phyloP scores from a whole-genome alignment of 1,139 yeast genomes.

The Nakaseomyces delphensis region DNA sequence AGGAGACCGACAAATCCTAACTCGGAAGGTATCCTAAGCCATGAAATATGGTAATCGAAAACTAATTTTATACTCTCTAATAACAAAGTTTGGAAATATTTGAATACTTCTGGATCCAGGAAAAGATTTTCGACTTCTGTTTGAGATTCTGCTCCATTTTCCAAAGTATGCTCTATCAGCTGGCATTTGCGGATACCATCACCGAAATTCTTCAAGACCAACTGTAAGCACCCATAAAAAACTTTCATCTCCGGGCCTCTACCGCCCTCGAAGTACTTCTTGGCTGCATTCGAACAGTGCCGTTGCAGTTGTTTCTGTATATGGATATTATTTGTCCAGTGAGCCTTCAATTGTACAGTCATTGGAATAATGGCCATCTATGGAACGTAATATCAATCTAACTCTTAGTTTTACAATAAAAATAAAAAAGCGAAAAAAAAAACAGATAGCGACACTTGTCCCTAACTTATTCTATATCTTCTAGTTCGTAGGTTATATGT shows the following conservation, averaged over 20 bases:
- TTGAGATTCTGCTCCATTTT: neutral
- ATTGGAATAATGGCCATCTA: no score
- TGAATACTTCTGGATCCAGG: neutral
- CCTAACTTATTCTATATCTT: no score
- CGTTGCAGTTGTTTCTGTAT: constrained; percentile 4
- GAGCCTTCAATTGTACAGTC: neutral
- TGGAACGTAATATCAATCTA: no score
- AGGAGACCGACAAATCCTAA: neutral
- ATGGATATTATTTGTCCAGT: neutral
- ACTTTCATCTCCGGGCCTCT: neutral
- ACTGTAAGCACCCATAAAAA: neutral
- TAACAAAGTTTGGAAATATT: neutral
- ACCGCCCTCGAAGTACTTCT: neutral
- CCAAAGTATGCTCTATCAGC: neutral
- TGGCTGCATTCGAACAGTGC: neutral
- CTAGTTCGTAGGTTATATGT: no score
- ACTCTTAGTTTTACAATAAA: neutral
- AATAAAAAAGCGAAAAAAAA: no score
- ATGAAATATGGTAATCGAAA: neutral
- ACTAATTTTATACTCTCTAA: neutral
- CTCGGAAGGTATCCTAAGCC: neutral
- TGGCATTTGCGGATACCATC: neutral
- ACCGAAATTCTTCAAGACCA: neutral
- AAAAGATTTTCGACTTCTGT: neutral
- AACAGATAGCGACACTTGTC: no score